Evolutionary conservation across 495 filamentous ascomycete species (phyloP).

Genomic region (Xylaria acuta): DNA sequence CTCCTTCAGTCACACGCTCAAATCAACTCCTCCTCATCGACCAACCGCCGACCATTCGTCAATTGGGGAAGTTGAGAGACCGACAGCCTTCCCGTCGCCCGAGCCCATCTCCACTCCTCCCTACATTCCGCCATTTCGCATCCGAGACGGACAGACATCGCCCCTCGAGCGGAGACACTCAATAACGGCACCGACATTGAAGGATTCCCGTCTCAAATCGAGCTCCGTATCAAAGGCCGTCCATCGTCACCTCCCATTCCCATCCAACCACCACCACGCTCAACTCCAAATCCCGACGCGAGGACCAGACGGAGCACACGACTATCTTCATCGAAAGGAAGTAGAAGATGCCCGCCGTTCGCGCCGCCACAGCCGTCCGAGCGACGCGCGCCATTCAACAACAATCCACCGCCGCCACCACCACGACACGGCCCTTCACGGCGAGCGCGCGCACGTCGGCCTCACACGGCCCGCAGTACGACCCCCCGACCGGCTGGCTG

Average conservation of each 20-base stretch:
- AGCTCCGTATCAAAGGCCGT: neutral
- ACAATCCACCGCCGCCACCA: constrained; percentile 23
- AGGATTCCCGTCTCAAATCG: neutral
- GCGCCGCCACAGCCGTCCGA: constrained; percentile 43
- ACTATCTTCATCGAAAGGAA: neutral
- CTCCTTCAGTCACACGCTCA: neutral
- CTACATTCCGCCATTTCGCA: neutral
- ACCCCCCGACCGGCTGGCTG: constrained; percentile 89
- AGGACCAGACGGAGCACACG: constrained; percentile 18
- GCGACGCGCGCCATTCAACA: constrained; percentile 36
- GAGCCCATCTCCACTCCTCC: neutral
- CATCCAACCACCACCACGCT: neutral
- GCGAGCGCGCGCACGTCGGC: constrained; percentile 43
- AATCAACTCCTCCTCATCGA: neutral
- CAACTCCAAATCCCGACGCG: neutral
- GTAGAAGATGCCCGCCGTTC: constrained; percentile 40
- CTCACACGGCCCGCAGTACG: constrained; percentile 79
- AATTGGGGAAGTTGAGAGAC: neutral
- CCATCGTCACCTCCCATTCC: neutral
- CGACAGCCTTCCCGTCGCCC: neutral
- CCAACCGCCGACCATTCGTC: neutral
- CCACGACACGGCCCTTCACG: constrained; percentile 40
- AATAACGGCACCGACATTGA: neutral
- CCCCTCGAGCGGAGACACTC: neutral
- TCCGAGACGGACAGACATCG: neutral